Percentiles rank a stretch among this genome's conserved stretches.
phyloP scores from a whole-genome alignment of 352 stramenopile species.

The Phytophthora brassicae region DNA sequence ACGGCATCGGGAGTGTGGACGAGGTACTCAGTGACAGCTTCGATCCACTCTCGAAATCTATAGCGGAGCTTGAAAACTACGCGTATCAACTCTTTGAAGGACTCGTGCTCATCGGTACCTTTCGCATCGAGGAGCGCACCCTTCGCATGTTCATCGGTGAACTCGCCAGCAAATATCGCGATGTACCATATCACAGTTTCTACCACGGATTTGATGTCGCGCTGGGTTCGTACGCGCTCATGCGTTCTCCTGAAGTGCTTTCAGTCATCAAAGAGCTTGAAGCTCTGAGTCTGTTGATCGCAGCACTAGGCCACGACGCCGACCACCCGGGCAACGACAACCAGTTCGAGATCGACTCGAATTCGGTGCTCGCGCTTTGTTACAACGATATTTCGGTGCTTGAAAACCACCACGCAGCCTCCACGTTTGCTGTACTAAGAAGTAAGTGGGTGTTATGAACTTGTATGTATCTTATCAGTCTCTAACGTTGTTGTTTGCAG shows the following conservation, averaged over 20 bases:
- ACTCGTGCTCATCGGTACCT: conserved; percentile 60
- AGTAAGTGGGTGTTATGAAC: conserved; percentile 28
- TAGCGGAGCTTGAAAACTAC: conserved; percentile 58
- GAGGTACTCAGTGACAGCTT: conserved; percentile 60
- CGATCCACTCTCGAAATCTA: conserved; percentile 59
- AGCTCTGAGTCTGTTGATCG: conserved; percentile 77
- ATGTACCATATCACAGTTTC: conserved; percentile 86
- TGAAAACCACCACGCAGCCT: conserved; percentile 87
- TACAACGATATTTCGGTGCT: conserved; percentile 92
- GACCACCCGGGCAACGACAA: conserved; percentile 91
- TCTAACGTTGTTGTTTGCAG: conserved; percentile 22
- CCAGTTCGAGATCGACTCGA: conserved; percentile 86
- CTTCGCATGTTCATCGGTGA: conserved; percentile 60
- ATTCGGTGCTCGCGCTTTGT: conserved; percentile 72
- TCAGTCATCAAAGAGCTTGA: conserved; percentile 76
- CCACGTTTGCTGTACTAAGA: conserved; percentile 65
- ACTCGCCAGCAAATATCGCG: conserved; percentile 57
- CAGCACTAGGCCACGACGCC: conserved; percentile 81
- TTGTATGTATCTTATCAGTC: neutral
- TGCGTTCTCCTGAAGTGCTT: conserved; percentile 52
- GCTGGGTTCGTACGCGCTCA: conserved; percentile 61
- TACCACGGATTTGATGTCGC: conserved; percentile 86
- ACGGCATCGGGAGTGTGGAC: conserved; percentile 27
- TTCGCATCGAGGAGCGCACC: conserved; percentile 53
- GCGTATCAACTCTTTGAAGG: conserved; percentile 67